Conservation (phyloP, 2,329 filamentous ascomycete species). For the Penicillium freii region DNA sequence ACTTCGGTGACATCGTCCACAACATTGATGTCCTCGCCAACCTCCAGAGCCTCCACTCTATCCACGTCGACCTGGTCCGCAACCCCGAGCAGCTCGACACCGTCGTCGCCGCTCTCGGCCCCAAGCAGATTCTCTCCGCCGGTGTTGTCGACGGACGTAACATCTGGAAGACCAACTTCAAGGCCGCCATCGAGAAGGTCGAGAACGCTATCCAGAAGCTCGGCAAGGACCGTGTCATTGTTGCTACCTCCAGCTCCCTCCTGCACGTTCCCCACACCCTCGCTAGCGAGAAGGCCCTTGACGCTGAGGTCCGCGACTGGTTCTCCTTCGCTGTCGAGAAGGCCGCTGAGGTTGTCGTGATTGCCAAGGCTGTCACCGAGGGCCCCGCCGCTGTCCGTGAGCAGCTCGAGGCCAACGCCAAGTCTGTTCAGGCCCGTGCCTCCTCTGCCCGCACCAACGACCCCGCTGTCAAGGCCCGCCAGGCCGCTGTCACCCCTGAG, state of each 20-base stretch:
- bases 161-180: constrained; percentile 99
- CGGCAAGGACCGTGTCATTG: constrained; percentile 95
- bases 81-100: constrained; percentile 95
- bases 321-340: constrained; percentile 98
- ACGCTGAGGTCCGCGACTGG: constrained; percentile 91
- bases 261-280: constrained; percentile 98
- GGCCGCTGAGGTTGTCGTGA: constrained; percentile 81
- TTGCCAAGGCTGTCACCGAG: constrained; percentile 95
- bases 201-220: constrained; percentile 92
- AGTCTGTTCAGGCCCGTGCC: constrained; percentile 85
- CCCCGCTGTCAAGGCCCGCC: constrained; percentile 93
- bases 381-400: constrained; percentile 82
- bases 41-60: constrained; percentile 69
- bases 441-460: constrained; percentile 95
- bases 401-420: constrained; percentile 94
- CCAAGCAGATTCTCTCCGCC: constrained; percentile 85
- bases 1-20: constrained; percentile 99
- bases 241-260: constrained; percentile 94
- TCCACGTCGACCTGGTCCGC: constrained; percentile 95
- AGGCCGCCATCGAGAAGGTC: constrained; percentile 85
- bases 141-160: constrained; percentile 98
- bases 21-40: constrained; percentile 88
- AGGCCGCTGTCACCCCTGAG: constrained; percentile 76
- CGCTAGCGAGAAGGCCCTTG: constrained; percentile 97
- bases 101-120: constrained; percentile 76